Percentiles rank a stretch among this genome's conserved stretches.
These are phyloP conservation scores for Andrographis paniculata DNA, from an alignment of 305 asterid genomes.

Conservation along the genomic window DNA sequence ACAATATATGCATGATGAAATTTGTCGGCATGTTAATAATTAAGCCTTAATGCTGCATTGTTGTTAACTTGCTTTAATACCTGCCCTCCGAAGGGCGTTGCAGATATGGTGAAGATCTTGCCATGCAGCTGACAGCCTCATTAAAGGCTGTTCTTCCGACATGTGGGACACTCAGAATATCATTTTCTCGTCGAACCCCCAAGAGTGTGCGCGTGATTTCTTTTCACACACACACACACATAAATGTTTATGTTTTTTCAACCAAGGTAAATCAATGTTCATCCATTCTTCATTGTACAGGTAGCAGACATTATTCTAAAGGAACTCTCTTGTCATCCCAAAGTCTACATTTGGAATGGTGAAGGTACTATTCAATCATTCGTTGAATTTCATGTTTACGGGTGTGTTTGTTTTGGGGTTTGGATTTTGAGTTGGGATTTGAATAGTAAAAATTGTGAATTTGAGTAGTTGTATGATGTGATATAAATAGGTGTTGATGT, in stretches of 20 bases:
- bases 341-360: slow-evolving; percentile 68
- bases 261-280: slow-evolving; percentile 15
- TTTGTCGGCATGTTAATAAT: not conserved
- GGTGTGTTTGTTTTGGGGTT: no score
- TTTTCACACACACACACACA: no score
- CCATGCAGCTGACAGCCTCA: slow-evolving; percentile 50
- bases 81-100: slow-evolving; percentile 46
- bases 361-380: slow-evolving; percentile 78
- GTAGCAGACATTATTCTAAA: slow-evolving; percentile 40
- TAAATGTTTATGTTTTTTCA: slow-evolving; percentile 5
- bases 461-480: no score
- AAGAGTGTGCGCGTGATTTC: slow-evolving; percentile 37
- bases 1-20: no score
- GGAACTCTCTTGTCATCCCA: slow-evolving; percentile 49
- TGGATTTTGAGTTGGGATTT: no score
- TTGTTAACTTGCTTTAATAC: slow-evolving; percentile 1
- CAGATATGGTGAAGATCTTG: slow-evolving; percentile 71
- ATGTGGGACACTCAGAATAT: slow-evolving; percentile 74
- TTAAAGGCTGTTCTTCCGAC: slow-evolving; percentile 53
- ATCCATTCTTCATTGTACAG: slow-evolving; percentile 35
- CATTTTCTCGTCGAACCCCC: slow-evolving; percentile 90
- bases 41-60: no score
- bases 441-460: no score
- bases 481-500: no score
- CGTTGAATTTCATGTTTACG: no score